Evolutionary conservation across 148 eudicot species (phyloP).

Genomic region (Fagopyrum homotropicum): DNA sequence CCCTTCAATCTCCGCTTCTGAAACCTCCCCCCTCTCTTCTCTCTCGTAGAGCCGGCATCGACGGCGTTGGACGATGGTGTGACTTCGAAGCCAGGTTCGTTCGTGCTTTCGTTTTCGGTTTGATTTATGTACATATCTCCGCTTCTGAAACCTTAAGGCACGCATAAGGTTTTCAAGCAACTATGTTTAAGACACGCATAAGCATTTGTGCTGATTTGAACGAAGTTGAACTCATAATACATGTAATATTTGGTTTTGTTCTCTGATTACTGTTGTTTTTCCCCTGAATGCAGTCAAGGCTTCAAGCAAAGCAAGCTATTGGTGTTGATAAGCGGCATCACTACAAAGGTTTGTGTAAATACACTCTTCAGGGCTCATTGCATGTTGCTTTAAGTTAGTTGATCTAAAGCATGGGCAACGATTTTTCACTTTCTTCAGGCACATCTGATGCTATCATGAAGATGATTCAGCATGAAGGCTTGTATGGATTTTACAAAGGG

Average conservation of each 20-base stretch:
- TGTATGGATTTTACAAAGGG: constrained; percentile 80
- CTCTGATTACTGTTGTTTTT: background rate
- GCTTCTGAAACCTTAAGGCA: no score
- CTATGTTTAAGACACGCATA: background rate
- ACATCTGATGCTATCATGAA: constrained; percentile 72
- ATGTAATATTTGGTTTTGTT: background rate
- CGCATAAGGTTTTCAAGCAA: no score
- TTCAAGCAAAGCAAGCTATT: constrained; percentile 77
- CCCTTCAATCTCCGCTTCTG: no score
- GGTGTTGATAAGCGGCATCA: constrained; percentile 77
- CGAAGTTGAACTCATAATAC: background rate
- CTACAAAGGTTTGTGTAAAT: constrained; percentile 55
- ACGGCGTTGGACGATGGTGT: no score
- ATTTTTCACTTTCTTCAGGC: constrained; percentile 35
- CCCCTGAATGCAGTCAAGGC: constrained; percentile 57
- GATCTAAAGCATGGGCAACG: background rate
- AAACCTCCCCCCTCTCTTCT: no score
- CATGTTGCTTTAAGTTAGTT: no score
- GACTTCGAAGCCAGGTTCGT: no score
- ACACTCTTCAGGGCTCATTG: background rate
- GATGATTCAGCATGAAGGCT: constrained; percentile 77
- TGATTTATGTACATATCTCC: no score
- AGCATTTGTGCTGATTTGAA: no score
- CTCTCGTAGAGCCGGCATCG: no score
- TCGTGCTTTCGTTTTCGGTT: no score